A percentile compares a stretch with the other conserved stretches of the same genome.
These are phyloP conservation scores for Emmonsia crescens DNA, from an alignment of 2,329 filamentous ascomycete species.

Conservation along the genomic window DNA sequence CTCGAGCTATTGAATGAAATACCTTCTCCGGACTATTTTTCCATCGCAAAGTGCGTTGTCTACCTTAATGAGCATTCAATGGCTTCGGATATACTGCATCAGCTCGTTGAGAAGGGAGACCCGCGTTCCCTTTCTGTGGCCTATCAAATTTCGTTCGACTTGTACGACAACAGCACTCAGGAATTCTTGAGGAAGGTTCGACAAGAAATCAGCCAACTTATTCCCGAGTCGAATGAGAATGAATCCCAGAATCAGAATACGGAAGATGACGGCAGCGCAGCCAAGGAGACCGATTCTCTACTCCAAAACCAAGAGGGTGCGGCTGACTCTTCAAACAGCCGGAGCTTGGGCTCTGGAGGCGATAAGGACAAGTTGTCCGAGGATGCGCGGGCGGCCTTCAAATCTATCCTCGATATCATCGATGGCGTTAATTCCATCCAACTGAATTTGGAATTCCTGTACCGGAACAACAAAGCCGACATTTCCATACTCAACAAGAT, in stretches of 20 bases:
- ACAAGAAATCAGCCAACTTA: constrained; percentile 56
- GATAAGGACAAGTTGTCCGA: constrained; percentile 27
- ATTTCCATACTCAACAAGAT: constrained; percentile 90
- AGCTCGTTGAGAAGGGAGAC: constrained; percentile 70
- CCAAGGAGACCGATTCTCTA: constrained; percentile 41
- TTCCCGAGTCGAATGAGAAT: constrained; percentile 34
- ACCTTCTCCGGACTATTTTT: constrained; percentile 88
- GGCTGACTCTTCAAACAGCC: constrained; percentile 43
- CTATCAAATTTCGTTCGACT: constrained; percentile 95
- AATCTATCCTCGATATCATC: constrained; percentile 52
- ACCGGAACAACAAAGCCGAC: constrained; percentile 89
- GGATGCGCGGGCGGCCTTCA: constrained; percentile 45
- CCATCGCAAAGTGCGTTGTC: constrained; percentile 94
- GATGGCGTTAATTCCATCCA: constrained; percentile 89
- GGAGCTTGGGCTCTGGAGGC: constrained; percentile 30
- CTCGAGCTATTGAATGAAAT: constrained; percentile 93
- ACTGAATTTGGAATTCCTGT: constrained; percentile 91
- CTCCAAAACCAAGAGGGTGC: constrained; percentile 32
- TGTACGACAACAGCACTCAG: constrained; percentile 97
- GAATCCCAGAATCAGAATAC: constrained; percentile 32
- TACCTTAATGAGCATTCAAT: constrained; percentile 88
- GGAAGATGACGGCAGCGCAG: constrained; percentile 45
- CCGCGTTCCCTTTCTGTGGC: constrained; percentile 70
- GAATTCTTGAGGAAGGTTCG: constrained; percentile 90
- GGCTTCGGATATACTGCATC: constrained; percentile 73